These are phyloP conservation scores for Aegilops longissima DNA, from an alignment of 176 grass and related monocot genomes.

Conservation along the genomic window DNA sequence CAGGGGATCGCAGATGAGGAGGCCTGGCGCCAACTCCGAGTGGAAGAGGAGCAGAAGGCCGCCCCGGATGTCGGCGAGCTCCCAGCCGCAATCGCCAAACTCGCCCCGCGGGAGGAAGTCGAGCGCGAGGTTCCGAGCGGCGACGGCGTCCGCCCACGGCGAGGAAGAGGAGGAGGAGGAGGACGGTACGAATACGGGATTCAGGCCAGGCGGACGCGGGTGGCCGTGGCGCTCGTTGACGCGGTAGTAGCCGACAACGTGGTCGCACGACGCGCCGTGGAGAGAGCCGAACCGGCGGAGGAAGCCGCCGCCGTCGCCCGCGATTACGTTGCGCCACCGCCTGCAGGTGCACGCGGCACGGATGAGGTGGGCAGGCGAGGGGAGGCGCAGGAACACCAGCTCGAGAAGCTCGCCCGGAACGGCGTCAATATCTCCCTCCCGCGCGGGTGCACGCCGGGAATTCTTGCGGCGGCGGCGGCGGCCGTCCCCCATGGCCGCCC, in stretches of 20 bases:
- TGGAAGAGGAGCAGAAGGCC: not conserved
- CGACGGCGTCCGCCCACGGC: not conserved
- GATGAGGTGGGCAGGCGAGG: not conserved
- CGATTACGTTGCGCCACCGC: not conserved
- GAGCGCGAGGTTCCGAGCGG: not conserved
- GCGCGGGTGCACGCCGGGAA: not conserved
- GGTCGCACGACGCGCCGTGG: not conserved
- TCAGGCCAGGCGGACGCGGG: too few species aligned
- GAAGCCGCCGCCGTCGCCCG: not conserved
- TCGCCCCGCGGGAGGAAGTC: not conserved
- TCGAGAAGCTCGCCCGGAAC: not conserved
- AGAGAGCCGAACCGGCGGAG: not conserved
- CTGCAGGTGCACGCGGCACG: not conserved
- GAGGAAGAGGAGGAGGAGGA: not conserved
- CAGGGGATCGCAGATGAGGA: not conserved
- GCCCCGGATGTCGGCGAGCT: not conserved
- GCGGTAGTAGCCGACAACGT: not conserved
- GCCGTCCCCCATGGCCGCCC: not conserved
- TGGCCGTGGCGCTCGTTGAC: not conserved
- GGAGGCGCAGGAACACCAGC: not conserved
- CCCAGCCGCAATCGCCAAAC: not conserved
- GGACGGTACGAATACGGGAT: not conserved
- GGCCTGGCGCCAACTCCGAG: not conserved
- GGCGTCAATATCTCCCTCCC: not conserved
- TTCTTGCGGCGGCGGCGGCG: not conserved